Evolutionary conservation across 495 filamentous ascomycete genomes (phyloP), one percentile per base, ranked within the genome.

Genomic region (Terfezia claveryi): DNA sequence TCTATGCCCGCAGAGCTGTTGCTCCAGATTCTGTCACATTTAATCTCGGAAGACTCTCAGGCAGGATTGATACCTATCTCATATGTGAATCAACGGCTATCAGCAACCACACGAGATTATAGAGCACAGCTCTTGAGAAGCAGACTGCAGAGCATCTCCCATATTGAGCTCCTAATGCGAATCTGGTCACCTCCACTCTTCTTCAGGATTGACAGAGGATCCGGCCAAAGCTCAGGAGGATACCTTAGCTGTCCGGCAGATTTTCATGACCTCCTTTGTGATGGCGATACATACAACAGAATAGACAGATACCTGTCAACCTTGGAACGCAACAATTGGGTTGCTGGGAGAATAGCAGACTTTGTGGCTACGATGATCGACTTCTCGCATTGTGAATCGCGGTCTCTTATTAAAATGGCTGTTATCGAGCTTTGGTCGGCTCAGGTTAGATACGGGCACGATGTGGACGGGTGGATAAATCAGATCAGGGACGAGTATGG

Each of bases 151-250:
- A 58, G 36, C 9, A 62, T 67, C 50, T 53, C 49, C n/a, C 58
- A 67, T 20, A 53, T 61, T 56, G 64, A 66, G 49, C 59, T 62
- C 54, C 52, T 67, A n/a, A 60, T 67, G 55, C 46, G 37, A 37
- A 67, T 67, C 57, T 67, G 64, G 64, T 53, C 61, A 52, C 64
- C 64, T n/a, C 64, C 64, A 51, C 57, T 57, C 6, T 67, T 67
- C 53, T 67, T 67, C 58, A 56, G 51, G 20, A 38, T 37, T 32
- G 57, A 53, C 49, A 49, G 52, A 44, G 54, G 55, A 37, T 53
- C 51, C 36, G 8, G 54, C 0, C 56, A 57, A 20, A 53, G 56
- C 20, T 23, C 49, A 8, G 58, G 53, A 52, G 46, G 37, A 12
- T 54, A 64, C 50, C 54, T 55, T 4, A 10, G 17, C 11, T 55